phyloP scores from a whole-genome alignment of 345 rosid genomes.

The Brassica rapa region DNA sequence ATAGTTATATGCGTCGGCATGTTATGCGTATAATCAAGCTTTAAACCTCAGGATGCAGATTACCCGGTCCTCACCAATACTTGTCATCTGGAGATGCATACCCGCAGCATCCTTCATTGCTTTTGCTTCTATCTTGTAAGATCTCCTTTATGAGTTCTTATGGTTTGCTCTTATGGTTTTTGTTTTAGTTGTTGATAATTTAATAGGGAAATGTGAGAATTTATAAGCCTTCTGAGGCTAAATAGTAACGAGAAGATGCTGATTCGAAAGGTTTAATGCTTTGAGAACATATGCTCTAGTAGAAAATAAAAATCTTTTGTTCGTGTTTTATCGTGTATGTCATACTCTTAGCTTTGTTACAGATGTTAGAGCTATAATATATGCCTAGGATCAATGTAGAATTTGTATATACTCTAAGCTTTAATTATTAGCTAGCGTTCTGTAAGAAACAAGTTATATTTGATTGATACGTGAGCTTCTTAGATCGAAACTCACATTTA shows the following conservation, averaged over 20 bases:
- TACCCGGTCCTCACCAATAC: slow-evolving; percentile 43
- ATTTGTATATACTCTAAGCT: not conserved
- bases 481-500: not conserved
- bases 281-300: slow-evolving; percentile 32
- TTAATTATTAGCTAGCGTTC: not conserved
- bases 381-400: not conserved
- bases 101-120: not conserved
- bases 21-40: not conserved
- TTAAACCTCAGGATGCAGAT: slow-evolving; percentile 50
- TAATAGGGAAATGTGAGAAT: slow-evolving; percentile 5
- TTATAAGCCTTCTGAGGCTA: slow-evolving; percentile 22
- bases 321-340: slow-evolving; percentile 14
- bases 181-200: slow-evolving; percentile 13
- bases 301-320: slow-evolving; percentile 14
- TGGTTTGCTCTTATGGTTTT: slow-evolving; percentile 7
- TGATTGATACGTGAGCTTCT: not conserved
- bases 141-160: not conserved
- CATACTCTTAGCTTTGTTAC: slow-evolving; percentile 14
- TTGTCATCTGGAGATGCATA: not conserved
- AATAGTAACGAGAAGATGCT: slow-evolving; percentile 33
- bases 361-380: not conserved
- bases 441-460: not conserved
- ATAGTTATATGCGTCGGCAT: not conserved
- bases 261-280: slow-evolving; percentile 45
- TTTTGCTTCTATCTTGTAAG: not conserved